phyloP scores from a whole-genome alignment of 2,329 filamentous ascomycete genomes.

The Stachybotrys echinatus region DNA sequence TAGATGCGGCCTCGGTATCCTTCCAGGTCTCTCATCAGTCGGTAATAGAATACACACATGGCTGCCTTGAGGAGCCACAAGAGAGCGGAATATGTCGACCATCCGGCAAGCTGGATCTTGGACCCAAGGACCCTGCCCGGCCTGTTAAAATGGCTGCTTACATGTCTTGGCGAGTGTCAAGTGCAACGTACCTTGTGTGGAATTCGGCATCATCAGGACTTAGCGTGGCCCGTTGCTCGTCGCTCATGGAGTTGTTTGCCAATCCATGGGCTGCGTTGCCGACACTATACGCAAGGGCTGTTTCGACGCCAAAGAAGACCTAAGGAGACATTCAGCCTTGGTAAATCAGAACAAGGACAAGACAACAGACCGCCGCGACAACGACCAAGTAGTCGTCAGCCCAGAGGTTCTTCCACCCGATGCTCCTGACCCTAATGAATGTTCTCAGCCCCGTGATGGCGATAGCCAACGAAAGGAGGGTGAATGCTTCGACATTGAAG shows the following conservation, averaged over 20 bases:
- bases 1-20: conserved; percentile 38
- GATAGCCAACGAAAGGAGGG: conserved; percentile 44
- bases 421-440: conserved; percentile 39
- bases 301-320: conserved; percentile 47
- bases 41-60: conserved; percentile 50
- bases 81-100: conserved; percentile 48
- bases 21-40: conserved; percentile 41
- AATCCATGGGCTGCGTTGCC: conserved; percentile 43
- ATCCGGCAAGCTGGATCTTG: conserved; percentile 51
- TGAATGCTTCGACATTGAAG: conserved; percentile 27
- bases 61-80: conserved; percentile 53
- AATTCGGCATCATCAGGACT: conserved; percentile 39
- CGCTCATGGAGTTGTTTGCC: conserved; percentile 53
- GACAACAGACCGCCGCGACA: conserved; percentile 38
- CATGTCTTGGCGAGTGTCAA: not conserved
- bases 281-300: conserved; percentile 44
- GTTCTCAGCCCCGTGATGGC: conserved; percentile 44
- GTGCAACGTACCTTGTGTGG: conserved; percentile 20
- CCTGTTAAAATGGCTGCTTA: not conserved
- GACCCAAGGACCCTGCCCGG: conserved; percentile 47
- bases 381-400: conserved; percentile 56
- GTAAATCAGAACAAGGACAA: not conserved
- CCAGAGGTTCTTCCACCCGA: conserved; percentile 44
- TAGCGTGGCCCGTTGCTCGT: conserved; percentile 39
- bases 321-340: conserved; percentile 14